Evolutionary conservation across 1,284 basidiomycete species (phyloP).

Genomic region (Apiotrichum domesticum): DNA sequence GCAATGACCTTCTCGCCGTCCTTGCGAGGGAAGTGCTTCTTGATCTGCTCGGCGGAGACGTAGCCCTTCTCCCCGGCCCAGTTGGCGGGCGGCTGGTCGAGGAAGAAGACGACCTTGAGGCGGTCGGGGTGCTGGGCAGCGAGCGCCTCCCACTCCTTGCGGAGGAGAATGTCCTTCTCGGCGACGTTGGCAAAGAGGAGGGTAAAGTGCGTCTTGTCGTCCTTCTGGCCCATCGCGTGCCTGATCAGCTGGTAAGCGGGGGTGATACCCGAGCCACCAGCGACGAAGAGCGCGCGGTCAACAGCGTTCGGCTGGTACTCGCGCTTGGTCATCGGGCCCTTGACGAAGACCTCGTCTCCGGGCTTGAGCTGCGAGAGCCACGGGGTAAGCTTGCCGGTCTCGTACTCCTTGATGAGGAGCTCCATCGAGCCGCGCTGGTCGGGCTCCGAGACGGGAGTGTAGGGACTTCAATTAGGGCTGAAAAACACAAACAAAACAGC

Average conservation of each 20-base stretch:
- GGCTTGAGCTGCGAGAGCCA: conserved; percentile 65
- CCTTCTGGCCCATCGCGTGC: conserved; percentile 59
- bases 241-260: conserved; percentile 57
- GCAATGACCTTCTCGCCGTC: conserved; percentile 76
- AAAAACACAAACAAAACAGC: conserved; percentile 20
- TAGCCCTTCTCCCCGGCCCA: conserved; percentile 61
- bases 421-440: conserved; percentile 67
- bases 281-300: conserved; percentile 79
- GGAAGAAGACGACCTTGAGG: conserved; percentile 74
- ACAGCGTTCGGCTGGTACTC: conserved; percentile 78
- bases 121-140: conserved; percentile 62
- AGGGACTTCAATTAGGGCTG: conserved; percentile 51
- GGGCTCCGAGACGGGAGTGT: conserved; percentile 72
- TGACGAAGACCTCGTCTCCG: conserved; percentile 78
- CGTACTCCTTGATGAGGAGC: conserved; percentile 75
- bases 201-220: conserved; percentile 94
- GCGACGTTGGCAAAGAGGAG: conserved; percentile 85
- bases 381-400: conserved; percentile 66
- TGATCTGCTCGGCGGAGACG: conserved; percentile 60
- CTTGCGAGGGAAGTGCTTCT: conserved; percentile 58
- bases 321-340: conserved; percentile 83
- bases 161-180: conserved; percentile 84
- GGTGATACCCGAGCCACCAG: conserved; percentile 57
- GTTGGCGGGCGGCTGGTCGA: conserved; percentile 66
- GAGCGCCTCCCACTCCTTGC: conserved; percentile 70